A percentile compares a stretch with the other conserved stretches of the same genome.
phyloP scores from a whole-genome alignment of 257 asterid genomes.

The Leptodermis oblonga region DNA sequence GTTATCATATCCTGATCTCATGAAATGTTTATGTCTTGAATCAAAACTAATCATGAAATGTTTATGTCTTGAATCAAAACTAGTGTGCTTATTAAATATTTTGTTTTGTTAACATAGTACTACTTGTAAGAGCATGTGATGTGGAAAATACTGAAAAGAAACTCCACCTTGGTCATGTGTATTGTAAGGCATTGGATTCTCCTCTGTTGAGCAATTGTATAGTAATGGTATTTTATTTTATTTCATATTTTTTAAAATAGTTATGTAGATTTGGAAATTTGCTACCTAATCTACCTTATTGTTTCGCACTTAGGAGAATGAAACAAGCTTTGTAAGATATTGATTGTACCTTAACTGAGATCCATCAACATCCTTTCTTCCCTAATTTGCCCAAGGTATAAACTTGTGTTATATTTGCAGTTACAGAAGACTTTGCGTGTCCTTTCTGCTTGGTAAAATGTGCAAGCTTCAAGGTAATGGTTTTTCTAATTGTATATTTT shows the following conservation, averaged over 20 bases:
- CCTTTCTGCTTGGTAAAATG: conserved; percentile 98
- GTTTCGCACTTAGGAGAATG: background rate
- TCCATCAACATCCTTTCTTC: background rate
- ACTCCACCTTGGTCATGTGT: background rate
- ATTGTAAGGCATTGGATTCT: background rate
- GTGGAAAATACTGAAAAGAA: background rate
- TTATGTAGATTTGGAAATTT: too few relatives aligned
- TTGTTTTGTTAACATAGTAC: too few relatives aligned
- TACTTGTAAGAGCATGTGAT: background rate
- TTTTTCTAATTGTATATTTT: conserved; percentile 19
- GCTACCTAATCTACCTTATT: background rate
- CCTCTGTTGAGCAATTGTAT: background rate
- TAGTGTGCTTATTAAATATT: too few relatives aligned
- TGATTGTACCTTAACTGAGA: background rate
- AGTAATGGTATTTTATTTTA: background rate
- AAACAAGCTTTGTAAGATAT: background rate
- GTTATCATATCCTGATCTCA: background rate
- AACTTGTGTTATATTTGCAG: conserved; percentile 49
- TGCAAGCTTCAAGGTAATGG: conserved; percentile 82
- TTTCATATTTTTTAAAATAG: too few relatives aligned
- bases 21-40: background rate
- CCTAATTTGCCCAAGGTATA: conserved; percentile 13
- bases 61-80: background rate
- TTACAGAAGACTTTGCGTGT: conserved; percentile 97
- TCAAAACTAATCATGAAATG: background rate